These are phyloP conservation scores for Sphagnum contortum DNA, from an alignment of 225 moss, liverwort and hornwort species.

Conservation along the genomic window DNA sequence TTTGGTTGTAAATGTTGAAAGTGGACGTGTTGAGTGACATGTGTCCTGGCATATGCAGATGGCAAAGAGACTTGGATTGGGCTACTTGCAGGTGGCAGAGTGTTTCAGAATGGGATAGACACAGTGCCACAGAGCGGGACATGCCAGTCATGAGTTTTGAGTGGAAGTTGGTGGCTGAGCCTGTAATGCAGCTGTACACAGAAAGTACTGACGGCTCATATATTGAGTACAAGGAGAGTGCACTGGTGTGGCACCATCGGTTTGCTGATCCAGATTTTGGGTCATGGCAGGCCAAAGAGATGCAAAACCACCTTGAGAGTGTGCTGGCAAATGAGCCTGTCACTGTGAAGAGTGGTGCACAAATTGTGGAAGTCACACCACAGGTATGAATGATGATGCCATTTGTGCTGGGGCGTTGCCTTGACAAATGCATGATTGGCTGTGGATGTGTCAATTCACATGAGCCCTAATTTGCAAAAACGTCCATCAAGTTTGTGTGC, in stretches of 20 bases:
- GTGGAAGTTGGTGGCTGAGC: slow-evolving; percentile 41
- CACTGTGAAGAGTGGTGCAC: slow-evolving; percentile 46
- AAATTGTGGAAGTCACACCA: slow-evolving; percentile 55
- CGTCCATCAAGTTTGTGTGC: too few relatives aligned
- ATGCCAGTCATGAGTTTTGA: slow-evolving; percentile 41
- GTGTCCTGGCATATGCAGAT: slow-evolving; percentile 14
- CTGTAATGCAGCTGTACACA: slow-evolving; percentile 39
- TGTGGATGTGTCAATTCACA: background rate
- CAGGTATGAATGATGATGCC: slow-evolving; percentile 19
- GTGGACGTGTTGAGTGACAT: too few relatives aligned
- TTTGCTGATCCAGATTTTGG: slow-evolving; percentile 57
- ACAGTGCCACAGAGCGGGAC: background rate
- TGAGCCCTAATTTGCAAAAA: too few relatives aligned
- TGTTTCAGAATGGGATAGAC: too few relatives aligned
- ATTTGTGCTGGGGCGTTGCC: too few relatives aligned
- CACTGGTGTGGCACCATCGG: slow-evolving; percentile 44
- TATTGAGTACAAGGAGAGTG: slow-evolving; percentile 49
- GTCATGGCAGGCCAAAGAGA: slow-evolving; percentile 53
- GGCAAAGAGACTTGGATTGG: slow-evolving; percentile 39
- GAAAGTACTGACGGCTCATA: slow-evolving; percentile 46
- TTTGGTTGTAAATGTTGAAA: too few relatives aligned
- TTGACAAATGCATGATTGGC: background rate
- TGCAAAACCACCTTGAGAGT: slow-evolving; percentile 51
- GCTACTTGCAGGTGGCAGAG: slow-evolving; percentile 8
- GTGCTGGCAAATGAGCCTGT: slow-evolving; percentile 51